Evolutionary conservation across 257 asterid species (phyloP), one percentile per base, ranked within the genome.

Genomic region (Solanum habrochaites): DNA sequence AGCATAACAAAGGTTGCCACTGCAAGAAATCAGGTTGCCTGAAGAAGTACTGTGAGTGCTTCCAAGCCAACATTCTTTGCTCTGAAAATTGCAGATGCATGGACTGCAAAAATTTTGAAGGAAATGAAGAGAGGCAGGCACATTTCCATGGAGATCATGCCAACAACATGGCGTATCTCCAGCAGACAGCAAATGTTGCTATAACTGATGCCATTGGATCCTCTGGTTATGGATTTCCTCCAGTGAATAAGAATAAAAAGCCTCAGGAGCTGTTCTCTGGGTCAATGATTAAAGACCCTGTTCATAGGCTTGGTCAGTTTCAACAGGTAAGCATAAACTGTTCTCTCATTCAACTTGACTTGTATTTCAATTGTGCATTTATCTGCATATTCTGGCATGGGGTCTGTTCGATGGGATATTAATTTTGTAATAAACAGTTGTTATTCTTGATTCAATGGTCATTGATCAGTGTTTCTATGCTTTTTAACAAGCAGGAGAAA

Each of bases 21-120:
- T 88, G 90, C 90, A 90, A 90, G 90, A 90, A 85, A 88, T 88
- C 90, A 32, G 87, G 86, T 23, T 90, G 92, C 87, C 87, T 88
- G 64, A 89, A 88, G 87, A 89, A 89, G 77, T 90, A 90, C 58
- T 90, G 92, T 47, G 90, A 86, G 47, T 90, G 92, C 85, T 90
- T 86, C 89, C 92, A 86, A 64, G 90, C 92, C 45, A 88, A 90
- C 31, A 88, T 82, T 56, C 85, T 88, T 35, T 90, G 90, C 52
- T 90, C 90, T 20, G 89, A 90, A 88, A 84, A 39, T 81, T 90
- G 90, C 86, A 88, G 88, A 83, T 90, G 92, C 85, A 43, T 75
- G 84, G 87, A 84, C 80, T 90, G 90, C 87, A 72, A 86, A 72
- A 90, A 88, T 90, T 74, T 67, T 77, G 87, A 84, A 77, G 86